A percentile compares a stretch with the other conserved stretches of the same genome.
These are phyloP conservation scores for Clitopilus hobsonii DNA, from an alignment of 768 basidiomycete genomes.

Conservation along the genomic window DNA sequence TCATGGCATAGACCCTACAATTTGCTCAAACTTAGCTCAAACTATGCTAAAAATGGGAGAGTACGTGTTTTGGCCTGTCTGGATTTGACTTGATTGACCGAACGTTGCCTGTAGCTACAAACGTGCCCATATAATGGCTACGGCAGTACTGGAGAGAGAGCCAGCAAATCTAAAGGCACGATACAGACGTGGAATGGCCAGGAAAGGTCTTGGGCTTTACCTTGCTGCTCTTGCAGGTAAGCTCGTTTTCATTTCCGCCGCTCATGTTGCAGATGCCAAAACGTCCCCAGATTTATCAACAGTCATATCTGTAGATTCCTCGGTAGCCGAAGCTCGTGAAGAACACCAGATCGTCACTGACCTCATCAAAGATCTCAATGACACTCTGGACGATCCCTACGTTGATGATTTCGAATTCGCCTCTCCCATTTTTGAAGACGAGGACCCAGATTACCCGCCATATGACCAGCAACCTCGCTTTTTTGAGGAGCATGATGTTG, in stretches of 20 bases:
- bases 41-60: constrained; percentile 30
- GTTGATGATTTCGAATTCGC: neutral
- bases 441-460: neutral
- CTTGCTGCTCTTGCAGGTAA: constrained; percentile 24
- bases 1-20: constrained; percentile 26
- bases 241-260: neutral
- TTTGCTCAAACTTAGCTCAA: constrained; percentile 31
- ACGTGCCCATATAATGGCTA: constrained; percentile 34
- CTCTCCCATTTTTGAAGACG: neutral
- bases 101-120: constrained; percentile 25
- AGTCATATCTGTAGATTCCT: constrained; percentile 20
- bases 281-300: constrained; percentile 23
- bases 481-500: constrained; percentile 11
- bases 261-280: neutral
- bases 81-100: neutral
- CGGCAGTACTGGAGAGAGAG: constrained; percentile 26
- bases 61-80: constrained; percentile 13
- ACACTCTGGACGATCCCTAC: no score
- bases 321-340: constrained; percentile 6
- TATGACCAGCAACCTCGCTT: constrained; percentile 9
- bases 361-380: constrained; percentile 5
- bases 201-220: constrained; percentile 21
- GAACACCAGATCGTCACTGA: constrained; percentile 9
- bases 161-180: constrained; percentile 32
- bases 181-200: constrained; percentile 33